Evolutionary conservation across 2,329 filamentous ascomycete genomes (phyloP), one percentile per base, ranked within the genome.

Genomic region (Monosporascus sp.): DNA sequence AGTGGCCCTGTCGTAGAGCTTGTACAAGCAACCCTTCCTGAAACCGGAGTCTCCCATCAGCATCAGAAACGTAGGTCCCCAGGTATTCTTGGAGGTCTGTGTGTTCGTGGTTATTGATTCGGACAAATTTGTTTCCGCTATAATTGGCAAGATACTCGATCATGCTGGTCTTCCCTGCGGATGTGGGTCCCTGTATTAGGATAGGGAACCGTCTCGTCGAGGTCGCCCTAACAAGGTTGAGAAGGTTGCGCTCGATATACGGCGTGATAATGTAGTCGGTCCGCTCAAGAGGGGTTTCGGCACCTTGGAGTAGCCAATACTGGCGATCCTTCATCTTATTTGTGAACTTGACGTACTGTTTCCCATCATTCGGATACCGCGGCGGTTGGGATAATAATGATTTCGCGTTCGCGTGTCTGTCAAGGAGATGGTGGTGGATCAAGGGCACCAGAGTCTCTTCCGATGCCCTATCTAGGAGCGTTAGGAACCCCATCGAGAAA

Each of bases 21-120:
- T 94, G 89, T 0, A 99, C 93, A 7, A 99, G 78, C 4, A 97
- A 80, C 51, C 94, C 94, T 71, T 99, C 95, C 68, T 96, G 91
- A 64, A 97, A 99, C 11, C 80, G 82, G 43, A 99, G 77, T 56
- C 88, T 89, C 5, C 95, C 95, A 65, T 96, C 88, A 0, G 85
- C 73, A 24, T 87, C 89, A 2, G 94, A 97, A 1, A 96, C 78
- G 62, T 99, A 99, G 0, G 91, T 96, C 18, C 94, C 94, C 6
- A 99, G 76, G 65, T 99, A 99, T 68, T 99, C 95, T 70, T 99
- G 94, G 38, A 99, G 76, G 69, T 99, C 94, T 0, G 94, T 99
- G 66, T 99, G 94, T 67, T 99, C 95, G 71, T 99, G 94, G 62
- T 99, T 99, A 74, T 99, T 99, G 77, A 99, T 99, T 55, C 94